Evolutionary conservation across 1,139 yeast species (phyloP), one percentile per base, ranked within the genome.

Genomic region (Lizanozyma gosingica): DNA sequence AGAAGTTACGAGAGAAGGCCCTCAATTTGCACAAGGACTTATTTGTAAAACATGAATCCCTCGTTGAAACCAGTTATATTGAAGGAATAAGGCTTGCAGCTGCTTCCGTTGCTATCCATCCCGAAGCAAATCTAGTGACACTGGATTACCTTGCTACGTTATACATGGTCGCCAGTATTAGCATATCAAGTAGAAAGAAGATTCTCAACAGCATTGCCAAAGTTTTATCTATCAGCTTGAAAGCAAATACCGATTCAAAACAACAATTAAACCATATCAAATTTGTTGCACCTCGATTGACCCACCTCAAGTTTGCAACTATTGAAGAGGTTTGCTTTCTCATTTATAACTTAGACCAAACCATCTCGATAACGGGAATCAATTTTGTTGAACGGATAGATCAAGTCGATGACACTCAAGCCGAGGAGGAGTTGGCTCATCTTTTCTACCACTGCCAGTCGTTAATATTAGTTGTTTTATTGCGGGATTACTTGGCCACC

Each of bases 1-100:
- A 53, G 2, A 56, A 59, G n/a, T 64, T 83, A 18, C 62, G 71
- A 33, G 56, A 56, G 1, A 59, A 71, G 8, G 85, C 90, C 0
- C 46, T 62, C 2, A 70, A 66, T 2, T 61, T 83, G 42, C 83
- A 83, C 49, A 54, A 54, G 18, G 75, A 71, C 3, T 54, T 86
- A 8, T 77, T 73, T 49, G 80, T 74, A 16, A 82, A 78, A 46
- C 79, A 83, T 52, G 90, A 83, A 52, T 76, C 87, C 1, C 63
- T 87, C 51, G 72, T 83, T 18, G 88, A 82, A 42, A 63, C 80
- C 2, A 71, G 80, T 42, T 79, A 83, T 48, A 56, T 67, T 1
- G 84, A 80, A 45, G 92, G 92, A 0, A 55, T 85, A n/a, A 72
- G 63, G 40, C 46, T 67, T 27, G 84, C 87, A 0, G 69, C 29